Evolutionary conservation across 352 stramenopile genomes (phyloP).

Genomic region (Albugo candida): DNA sequence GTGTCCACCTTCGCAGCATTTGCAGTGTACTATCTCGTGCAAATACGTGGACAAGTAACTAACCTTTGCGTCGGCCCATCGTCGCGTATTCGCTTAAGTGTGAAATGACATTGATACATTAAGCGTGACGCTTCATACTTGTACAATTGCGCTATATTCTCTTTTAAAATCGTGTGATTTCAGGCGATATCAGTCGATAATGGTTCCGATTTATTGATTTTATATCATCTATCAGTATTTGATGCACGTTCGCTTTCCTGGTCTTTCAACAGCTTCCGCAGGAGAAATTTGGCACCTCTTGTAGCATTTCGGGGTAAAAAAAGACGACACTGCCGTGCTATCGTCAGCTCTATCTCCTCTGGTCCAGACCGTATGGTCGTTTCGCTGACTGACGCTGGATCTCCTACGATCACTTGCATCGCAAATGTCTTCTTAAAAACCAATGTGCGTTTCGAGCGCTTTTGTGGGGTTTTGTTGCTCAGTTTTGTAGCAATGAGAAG

Average conservation of each 20-base stretch:
- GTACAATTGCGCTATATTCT: too few species aligned
- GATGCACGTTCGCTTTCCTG: background rate
- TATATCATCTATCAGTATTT: too few species aligned
- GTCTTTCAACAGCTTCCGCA: constrained; percentile 39
- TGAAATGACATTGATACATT: too few species aligned
- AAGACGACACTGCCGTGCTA: constrained; percentile 23
- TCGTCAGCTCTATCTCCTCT: constrained; percentile 30
- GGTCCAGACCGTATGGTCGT: constrained; percentile 39
- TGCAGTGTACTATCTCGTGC: background rate
- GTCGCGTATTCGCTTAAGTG: too few species aligned
- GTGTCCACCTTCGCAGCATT: constrained; percentile 14
- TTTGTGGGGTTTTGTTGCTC: constrained; percentile 41
- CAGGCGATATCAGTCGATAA: too few species aligned
- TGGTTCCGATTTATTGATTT: too few species aligned
- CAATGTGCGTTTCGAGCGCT: constrained; percentile 43
- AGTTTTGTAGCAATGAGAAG: constrained; percentile 44
- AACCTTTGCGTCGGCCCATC: too few species aligned
- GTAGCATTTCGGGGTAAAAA: constrained; percentile 44
- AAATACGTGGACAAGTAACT: too few species aligned
- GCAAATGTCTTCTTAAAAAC: constrained; percentile 40
- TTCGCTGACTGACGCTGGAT: constrained; percentile 22
- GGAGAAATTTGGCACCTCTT: constrained; percentile 49
- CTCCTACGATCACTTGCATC: constrained; percentile 28
- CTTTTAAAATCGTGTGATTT: too few species aligned
- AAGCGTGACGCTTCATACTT: too few species aligned